Percentiles rank a stretch among this genome's conserved stretches.
phyloP scores from a whole-genome alignment of 164 flowering plant genomes.

The Stephania japonica region DNA sequence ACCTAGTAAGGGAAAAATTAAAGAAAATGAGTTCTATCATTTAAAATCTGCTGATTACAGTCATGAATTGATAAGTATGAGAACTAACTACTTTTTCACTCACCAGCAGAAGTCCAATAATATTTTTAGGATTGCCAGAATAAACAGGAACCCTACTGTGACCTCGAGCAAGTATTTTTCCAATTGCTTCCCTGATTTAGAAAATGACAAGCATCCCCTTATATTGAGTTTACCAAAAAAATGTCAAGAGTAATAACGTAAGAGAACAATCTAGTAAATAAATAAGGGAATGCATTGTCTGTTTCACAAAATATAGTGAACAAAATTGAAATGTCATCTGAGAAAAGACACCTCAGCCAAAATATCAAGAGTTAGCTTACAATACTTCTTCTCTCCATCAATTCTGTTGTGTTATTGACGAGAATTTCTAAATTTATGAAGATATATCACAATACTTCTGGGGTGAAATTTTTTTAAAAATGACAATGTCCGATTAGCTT shows the following conservation, averaged over 20 bases:
- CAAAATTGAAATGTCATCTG: background rate
- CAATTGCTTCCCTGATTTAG: slow-evolving; percentile 93
- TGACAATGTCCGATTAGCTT: too few species aligned
- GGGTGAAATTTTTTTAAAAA: background rate
- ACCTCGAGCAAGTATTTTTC: slow-evolving; percentile 94
- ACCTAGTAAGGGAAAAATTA: slow-evolving; percentile 40
- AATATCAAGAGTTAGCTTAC: background rate
- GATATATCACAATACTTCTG: background rate
- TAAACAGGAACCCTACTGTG: slow-evolving; percentile 98
- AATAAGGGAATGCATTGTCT: background rate
- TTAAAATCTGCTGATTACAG: slow-evolving; percentile 1
- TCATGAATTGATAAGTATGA: background rate
- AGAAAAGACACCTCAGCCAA: background rate
- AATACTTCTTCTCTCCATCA: background rate
- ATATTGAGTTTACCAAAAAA: background rate
- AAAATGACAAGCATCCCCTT: background rate
- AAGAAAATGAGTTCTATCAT: background rate
- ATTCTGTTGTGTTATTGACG: background rate
- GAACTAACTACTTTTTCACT: slow-evolving; percentile 10
- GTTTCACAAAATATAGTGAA: background rate
- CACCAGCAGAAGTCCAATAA: slow-evolving; percentile 96
- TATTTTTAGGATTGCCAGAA: slow-evolving; percentile 83
- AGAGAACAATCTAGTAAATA: background rate
- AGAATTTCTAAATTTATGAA: background rate
- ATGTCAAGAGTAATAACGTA: background rate